These are phyloP conservation scores for Bruguiera gymnorhiza DNA, from an alignment of 345 rosid species.

Conservation along the genomic window DNA sequence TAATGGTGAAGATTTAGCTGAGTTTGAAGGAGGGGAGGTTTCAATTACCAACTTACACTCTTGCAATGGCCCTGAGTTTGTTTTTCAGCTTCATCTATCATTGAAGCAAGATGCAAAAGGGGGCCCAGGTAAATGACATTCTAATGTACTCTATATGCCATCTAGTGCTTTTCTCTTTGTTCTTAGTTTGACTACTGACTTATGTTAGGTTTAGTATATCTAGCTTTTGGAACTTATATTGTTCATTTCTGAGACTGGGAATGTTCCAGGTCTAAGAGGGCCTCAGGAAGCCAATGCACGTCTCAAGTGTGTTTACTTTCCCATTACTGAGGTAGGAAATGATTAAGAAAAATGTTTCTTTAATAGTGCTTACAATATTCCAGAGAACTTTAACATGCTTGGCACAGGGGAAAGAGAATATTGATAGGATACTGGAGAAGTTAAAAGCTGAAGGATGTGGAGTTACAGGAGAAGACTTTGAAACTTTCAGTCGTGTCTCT, in stretches of 20 bases:
- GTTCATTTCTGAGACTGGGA: slow-evolving; percentile 6
- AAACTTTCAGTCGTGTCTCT: slow-evolving; percentile 56
- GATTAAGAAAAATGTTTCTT: background rate
- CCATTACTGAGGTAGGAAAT: slow-evolving; percentile 52
- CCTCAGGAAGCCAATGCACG: slow-evolving; percentile 59
- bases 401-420: slow-evolving; percentile 65
- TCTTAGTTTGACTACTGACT: background rate
- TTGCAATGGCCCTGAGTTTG: slow-evolving; percentile 57
- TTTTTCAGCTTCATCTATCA: slow-evolving; percentile 45
- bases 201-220: background rate
- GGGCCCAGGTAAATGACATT: slow-evolving; percentile 19
- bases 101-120: slow-evolving; percentile 9
- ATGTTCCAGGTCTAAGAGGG: slow-evolving; percentile 34
- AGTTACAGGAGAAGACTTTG: slow-evolving; percentile 37
- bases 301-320: slow-evolving; percentile 64
- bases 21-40: slow-evolving; percentile 54
- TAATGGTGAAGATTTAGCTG: slow-evolving; percentile 61
- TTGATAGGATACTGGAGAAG: slow-evolving; percentile 49
- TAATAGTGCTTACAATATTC: background rate
- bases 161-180: background rate
- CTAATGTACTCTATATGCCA: background rate
- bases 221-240: background rate
- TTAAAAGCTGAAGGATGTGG: slow-evolving; percentile 46
- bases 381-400: background rate
- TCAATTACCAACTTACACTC: slow-evolving; percentile 62